Evolutionary conservation across 2,329 filamentous ascomycete species (phyloP), one percentile per base, ranked within the genome.

Genomic region (Hymenoscyphus scutula): DNA sequence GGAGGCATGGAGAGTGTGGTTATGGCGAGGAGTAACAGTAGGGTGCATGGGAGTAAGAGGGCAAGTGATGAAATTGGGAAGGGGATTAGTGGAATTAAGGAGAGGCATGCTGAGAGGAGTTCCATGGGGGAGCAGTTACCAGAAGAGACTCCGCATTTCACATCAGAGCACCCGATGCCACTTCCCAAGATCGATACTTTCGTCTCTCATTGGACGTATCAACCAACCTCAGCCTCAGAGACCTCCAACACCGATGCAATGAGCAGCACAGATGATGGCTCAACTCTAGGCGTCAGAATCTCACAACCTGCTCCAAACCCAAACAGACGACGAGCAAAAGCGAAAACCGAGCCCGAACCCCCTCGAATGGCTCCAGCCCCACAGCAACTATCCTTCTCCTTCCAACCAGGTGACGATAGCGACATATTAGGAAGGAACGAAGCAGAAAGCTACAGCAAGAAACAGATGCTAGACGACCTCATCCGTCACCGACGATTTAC

Each of bases 1-100:
- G 67, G 68, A 5, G 72, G 73, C 5, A 65, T 74, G 69, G 72
- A 73, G 56, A 67, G 67, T 27, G 70, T 74, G 2, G 61, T 65
- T 1, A 51, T 73, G 59, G 71, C 70, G n/a, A 65, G 73, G 19
- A 67, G 67, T 3, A 70, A 70, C 37, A 74, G 72, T 62, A 58
- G 65, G 11, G 45, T 74, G 51, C 70, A 73, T 62, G 69, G 70
- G 15, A 55, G 66, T 27, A 53, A 61, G n/a, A 70, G 60, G 53
- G 67, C 66, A 11, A 62, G 66, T 10, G 67, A 72, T 17, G 57
- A 56, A 6, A 67, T 71, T 48, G 56, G 60, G 30, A 65, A 57
- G 6, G 60, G 63, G 5, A 64, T 71, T 56, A 59, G 63, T 15
- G 68, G 65, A 7, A 70, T 72, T 34, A 72, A 69, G 45, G 62